Base-by-base conservation (phyloP, 768 basidiomycete species). In the Candolleomyces eurysporus region DNA sequence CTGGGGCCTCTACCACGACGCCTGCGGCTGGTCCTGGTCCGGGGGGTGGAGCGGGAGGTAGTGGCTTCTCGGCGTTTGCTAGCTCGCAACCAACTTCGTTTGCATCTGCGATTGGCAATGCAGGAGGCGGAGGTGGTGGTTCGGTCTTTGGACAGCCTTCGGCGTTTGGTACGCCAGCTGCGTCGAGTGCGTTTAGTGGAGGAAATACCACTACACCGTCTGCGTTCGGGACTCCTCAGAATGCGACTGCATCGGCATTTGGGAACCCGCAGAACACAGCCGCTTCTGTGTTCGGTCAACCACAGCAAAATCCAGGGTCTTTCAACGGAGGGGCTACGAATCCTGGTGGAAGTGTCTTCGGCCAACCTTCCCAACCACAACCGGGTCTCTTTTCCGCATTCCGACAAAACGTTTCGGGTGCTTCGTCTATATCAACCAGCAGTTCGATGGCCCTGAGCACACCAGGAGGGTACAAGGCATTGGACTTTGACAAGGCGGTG, bases 51-150 rank as follows among this genome's bases (percentile, higher is more conserved):
- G 61, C 70, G 1, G 69, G 70, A 16, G 75, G 79, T 2, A 75
- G 81, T 16, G 82, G 75, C 4, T 85, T 84, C 62, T 79, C 82
- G 36, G 78, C 82, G 4, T 86, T 86, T 66, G 74, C 82, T n/a
- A 73, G 76, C 4, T 7, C 36, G 14, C 76, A 80, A 48, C 76
- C 80, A 0, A 70, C 83, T 17, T 68, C 78, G 19, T 85, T 86
- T 65, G 72, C 71, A 21, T 64, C 72, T 4, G 64, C 64, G 9
- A 61, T 76, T 2, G 62, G 73, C 11, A 57, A 45, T 46, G 48
- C 36, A 36, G 70, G 75, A 1, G 70, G 70, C n/a, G 49, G 56
- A 17, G 61, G 64, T 9, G 75, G 61, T 11, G 69, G 68, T 10
- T 70, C 74, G 9, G 66, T 71, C 3, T 71, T 73, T 64, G 67